Evolutionary conservation across 1,284 basidiomycete genomes (phyloP), one percentile per base, ranked within the genome.

Genomic region (Sanghuangporus weigelae): DNA sequence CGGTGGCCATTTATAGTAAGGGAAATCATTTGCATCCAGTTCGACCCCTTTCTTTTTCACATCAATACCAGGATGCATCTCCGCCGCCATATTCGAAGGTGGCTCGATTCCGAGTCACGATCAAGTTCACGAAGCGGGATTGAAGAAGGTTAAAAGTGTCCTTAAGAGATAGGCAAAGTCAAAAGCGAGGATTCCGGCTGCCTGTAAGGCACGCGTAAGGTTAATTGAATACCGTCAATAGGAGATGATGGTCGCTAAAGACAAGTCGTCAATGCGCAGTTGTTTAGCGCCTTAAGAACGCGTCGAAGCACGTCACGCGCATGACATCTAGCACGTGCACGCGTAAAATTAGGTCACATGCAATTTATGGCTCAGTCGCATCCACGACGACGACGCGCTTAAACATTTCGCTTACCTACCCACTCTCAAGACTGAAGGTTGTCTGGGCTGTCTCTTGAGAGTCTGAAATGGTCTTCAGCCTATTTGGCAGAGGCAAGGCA

Each of bases 1-100:
- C 0, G 88, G 87, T 0, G 87, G 89, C 69, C 85, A 89, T 38
- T 55, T 65, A 54, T 65, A 63, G 40, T 59, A 59, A 23, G 64
- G 64, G 21, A 65, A 39, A 19, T 56, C 60, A 36, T 56, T 19
- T 11, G 2, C 31, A 31, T 64, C 63, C 19, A 53, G n/a, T 39
- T 64, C 50, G 11, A 46, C 55, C 4, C 21, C 53, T 31, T 48
- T 62, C 46, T 56, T 26, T 16, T 57, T 35, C 26, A 36, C 26
- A 14, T 49, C 21, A 21, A 57, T 54, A 16, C 36, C 44, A 36
- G 44, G 21, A 21, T 31, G 39, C n/a, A 14, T 21, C 46, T 59
- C 14, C 35, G 57, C 57, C 44, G 49, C 49, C 31, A n/a, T 23
- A n/a, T 5, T 31, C 26, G 26, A 31, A 31, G 26, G 26, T 31